These are phyloP conservation scores for Colletotrichum karsti DNA, from an alignment of 2,329 filamentous ascomycete genomes.

Conservation along the genomic window DNA sequence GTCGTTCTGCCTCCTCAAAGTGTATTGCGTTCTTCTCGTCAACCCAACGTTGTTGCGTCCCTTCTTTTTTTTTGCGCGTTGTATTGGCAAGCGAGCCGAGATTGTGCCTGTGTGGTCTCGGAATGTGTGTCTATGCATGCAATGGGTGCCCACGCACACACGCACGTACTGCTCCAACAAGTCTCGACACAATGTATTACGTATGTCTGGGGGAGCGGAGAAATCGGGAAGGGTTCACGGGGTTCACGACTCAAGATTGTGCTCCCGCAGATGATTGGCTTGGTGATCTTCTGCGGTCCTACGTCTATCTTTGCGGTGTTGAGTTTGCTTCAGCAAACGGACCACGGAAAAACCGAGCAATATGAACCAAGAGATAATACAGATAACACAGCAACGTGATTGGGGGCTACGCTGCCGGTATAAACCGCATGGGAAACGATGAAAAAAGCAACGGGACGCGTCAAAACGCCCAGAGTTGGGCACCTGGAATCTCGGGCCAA, in stretches of 20 bases:
- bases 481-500: constrained; percentile 22
- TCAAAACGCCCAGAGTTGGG: not conserved
- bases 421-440: not conserved
- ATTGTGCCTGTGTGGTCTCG: not conserved
- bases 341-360: not conserved
- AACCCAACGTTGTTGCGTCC: constrained; percentile 25
- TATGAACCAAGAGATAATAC: not conserved
- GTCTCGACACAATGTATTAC: constrained; percentile 3
- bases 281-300: not conserved
- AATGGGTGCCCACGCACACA: not conserved
- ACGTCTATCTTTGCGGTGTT: not conserved
- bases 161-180: not conserved
- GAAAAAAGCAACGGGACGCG: constrained; percentile 7
- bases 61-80: constrained; percentile 1
- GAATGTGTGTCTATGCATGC: not conserved
- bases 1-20: not conserved
- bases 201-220: not conserved
- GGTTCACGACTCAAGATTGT: not conserved
- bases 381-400: not conserved
- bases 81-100: constrained; percentile 15
- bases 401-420: not conserved
- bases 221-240: not conserved
- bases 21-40: constrained; percentile 3
- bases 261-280: not conserved
- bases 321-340: not conserved